Percentiles rank a stretch among this genome's conserved stretches.
These are phyloP conservation scores for Aspergillus calidoustus DNA, from an alignment of 2,329 filamentous ascomycete genomes.

Conservation along the genomic window DNA sequence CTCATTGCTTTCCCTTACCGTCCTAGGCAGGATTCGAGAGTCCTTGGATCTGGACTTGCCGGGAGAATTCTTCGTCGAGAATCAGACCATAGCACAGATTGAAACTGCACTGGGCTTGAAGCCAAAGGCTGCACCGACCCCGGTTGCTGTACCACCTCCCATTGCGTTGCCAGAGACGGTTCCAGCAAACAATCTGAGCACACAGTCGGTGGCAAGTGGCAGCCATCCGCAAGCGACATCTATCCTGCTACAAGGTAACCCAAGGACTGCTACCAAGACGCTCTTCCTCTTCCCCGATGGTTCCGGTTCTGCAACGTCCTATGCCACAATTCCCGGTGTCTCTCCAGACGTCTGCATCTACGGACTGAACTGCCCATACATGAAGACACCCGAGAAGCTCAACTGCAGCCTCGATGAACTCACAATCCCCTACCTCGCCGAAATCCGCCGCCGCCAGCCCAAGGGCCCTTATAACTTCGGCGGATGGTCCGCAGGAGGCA, in stretches of 20 bases:
- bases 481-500: slow-evolving; percentile 78
- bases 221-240: slow-evolving; percentile 47
- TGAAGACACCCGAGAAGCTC: slow-evolving; percentile 46
- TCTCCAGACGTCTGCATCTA: slow-evolving; percentile 49
- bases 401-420: slow-evolving; percentile 43
- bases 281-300: slow-evolving; percentile 52
- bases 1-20: slow-evolving; percentile 51
- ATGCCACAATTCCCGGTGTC: slow-evolving; percentile 48
- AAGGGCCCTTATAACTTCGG: slow-evolving; percentile 66
- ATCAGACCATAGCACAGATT: slow-evolving; percentile 47
- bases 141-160: slow-evolving; percentile 20
- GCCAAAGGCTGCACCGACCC: slow-evolving; percentile 33
- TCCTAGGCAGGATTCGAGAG: slow-evolving; percentile 51
- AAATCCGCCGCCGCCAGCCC: slow-evolving; percentile 54
- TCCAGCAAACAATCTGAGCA: slow-evolving; percentile 25
- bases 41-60: slow-evolving; percentile 47
- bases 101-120: slow-evolving; percentile 45
- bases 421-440: slow-evolving; percentile 45
- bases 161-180: slow-evolving; percentile 31
- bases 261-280: slow-evolving; percentile 47
- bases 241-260: slow-evolving; percentile 49
- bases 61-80: slow-evolving; percentile 50
- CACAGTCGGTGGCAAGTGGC: slow-evolving; percentile 12
- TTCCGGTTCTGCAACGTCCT: slow-evolving; percentile 53
- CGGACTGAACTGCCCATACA: slow-evolving; percentile 50